These are phyloP conservation scores for Aspergillus panamensis DNA, from an alignment of 495 filamentous ascomycete species.

Conservation along the genomic window DNA sequence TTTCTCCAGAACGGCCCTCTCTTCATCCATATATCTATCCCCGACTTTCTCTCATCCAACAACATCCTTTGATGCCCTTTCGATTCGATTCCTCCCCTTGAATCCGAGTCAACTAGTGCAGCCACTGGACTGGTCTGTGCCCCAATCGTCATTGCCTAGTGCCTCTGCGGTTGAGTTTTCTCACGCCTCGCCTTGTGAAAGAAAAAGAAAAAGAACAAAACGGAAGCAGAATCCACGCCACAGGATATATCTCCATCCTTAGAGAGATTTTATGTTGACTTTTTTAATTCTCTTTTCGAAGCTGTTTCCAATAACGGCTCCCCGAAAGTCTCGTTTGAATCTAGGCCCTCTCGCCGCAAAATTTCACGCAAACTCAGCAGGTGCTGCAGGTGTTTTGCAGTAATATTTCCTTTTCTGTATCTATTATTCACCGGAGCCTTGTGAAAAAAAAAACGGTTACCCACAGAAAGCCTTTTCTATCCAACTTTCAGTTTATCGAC, in stretches of 20 bases:
- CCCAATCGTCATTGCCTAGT: constrained; percentile 34
- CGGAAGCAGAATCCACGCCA: constrained; percentile 6
- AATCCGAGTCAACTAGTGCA: constrained; percentile 36
- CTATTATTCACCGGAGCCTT: constrained; percentile 31
- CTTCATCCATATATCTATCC: background rate
- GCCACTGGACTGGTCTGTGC: constrained; percentile 54
- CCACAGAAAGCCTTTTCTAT: constrained; percentile 16
- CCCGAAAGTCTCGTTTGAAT: constrained; percentile 5
- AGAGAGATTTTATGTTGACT: constrained; percentile 21
- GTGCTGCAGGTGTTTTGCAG: constrained; percentile 77
- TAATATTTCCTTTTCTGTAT: constrained; percentile 45
- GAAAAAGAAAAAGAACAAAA: constrained; percentile 3
- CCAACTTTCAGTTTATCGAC: constrained; percentile 27
- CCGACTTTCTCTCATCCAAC: constrained; percentile 4
- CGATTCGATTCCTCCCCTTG: constrained; percentile 25
- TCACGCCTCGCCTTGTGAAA: constrained; percentile 8
- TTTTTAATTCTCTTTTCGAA: constrained; percentile 13
- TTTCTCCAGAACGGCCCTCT: constrained; percentile 12
- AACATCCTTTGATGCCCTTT: constrained; percentile 26
- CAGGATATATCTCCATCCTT: constrained; percentile 16
- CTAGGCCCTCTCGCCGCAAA: constrained; percentile 10
- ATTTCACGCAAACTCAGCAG: constrained; percentile 72
- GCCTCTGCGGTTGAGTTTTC: constrained; percentile 21
- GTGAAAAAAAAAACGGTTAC: constrained; percentile 14
- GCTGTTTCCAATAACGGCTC: constrained; percentile 13